These are phyloP conservation scores for Fusarium mexicanum DNA, from an alignment of 2,329 filamentous ascomycete species.

Conservation along the genomic window DNA sequence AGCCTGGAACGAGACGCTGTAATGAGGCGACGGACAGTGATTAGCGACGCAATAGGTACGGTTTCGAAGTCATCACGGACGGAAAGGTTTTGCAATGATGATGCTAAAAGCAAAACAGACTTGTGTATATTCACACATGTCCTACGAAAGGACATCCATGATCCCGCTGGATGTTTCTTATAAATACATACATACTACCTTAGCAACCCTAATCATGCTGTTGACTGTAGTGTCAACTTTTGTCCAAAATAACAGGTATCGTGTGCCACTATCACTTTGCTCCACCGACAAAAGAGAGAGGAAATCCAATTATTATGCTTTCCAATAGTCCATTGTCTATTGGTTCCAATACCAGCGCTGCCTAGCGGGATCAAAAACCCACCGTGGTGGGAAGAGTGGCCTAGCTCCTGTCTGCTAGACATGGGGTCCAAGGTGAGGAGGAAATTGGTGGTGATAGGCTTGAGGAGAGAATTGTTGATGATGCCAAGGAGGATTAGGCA, in stretches of 20 bases:
- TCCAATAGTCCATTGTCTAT: neutral
- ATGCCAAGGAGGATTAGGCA: neutral
- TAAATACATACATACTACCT: neutral
- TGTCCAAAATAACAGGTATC: neutral
- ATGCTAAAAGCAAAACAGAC: neutral
- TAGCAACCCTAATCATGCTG: neutral
- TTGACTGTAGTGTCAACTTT: neutral
- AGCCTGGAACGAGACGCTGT: conserved; percentile 47
- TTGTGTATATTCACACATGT: neutral
- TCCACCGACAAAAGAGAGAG: neutral
- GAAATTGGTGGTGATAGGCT: conserved; percentile 19
- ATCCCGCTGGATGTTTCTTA: conserved; percentile 9
- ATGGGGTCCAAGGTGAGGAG: conserved; percentile 24
- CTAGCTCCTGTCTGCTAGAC: conserved; percentile 8
- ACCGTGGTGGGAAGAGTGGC: neutral
- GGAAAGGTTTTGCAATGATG: too few species aligned
- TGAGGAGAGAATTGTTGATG: conserved; percentile 16
- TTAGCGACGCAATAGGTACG: too few species aligned
- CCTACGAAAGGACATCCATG: neutral
- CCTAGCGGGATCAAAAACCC: neutral
- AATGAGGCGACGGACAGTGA: neutral
- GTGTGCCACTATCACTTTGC: neutral
- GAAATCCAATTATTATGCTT: neutral
- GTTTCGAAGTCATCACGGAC: neutral
- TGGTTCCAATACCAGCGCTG: neutral